Evolutionary conservation across 345 rosid species (phyloP).

Genomic region (Eucalyptus guilfoylei): DNA sequence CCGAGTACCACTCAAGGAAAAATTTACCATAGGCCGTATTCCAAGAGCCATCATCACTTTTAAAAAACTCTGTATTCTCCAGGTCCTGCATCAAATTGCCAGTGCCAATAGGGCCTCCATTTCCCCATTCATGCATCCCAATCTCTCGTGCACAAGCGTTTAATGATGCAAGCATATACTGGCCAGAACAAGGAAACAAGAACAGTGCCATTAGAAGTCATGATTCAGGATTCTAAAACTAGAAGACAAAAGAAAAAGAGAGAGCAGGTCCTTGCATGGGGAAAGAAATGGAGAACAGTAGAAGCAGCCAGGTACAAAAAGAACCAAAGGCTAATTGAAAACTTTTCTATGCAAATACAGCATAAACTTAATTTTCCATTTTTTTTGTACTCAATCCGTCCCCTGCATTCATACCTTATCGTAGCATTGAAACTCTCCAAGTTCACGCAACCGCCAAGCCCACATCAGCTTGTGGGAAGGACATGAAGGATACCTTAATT

Average conservation of each 20-base stretch:
- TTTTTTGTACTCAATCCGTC: not conserved
- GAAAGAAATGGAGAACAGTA: not conserved
- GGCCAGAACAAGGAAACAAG: not conserved
- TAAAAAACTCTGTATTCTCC: slow-evolving; percentile 30
- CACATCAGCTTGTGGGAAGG: slow-evolving; percentile 22
- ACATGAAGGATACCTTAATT: slow-evolving; percentile 38
- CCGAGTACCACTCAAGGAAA: slow-evolving; percentile 45
- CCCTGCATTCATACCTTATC: slow-evolving; percentile 27
- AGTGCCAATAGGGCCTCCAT: slow-evolving; percentile 25
- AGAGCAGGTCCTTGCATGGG: not conserved
- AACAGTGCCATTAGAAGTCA: not conserved
- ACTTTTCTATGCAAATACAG: not conserved
- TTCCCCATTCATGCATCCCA: slow-evolving; percentile 35
- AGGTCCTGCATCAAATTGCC: slow-evolving; percentile 18
- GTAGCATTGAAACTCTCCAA: slow-evolving; percentile 46
- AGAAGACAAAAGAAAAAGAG: not conserved
- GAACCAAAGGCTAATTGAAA: not conserved
- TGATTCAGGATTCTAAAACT: not conserved
- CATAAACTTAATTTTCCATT: not conserved
- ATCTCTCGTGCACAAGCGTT: slow-evolving; percentile 20
- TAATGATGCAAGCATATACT: slow-evolving; percentile 43
- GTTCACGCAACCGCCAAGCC: slow-evolving; percentile 23
- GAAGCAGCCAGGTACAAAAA: not conserved
- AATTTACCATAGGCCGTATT: slow-evolving; percentile 20
- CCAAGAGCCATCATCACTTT: slow-evolving; percentile 30